Evolutionary conservation across 2,329 filamentous ascomycete genomes (phyloP).

Genomic region (Corinectria fuckeliana): DNA sequence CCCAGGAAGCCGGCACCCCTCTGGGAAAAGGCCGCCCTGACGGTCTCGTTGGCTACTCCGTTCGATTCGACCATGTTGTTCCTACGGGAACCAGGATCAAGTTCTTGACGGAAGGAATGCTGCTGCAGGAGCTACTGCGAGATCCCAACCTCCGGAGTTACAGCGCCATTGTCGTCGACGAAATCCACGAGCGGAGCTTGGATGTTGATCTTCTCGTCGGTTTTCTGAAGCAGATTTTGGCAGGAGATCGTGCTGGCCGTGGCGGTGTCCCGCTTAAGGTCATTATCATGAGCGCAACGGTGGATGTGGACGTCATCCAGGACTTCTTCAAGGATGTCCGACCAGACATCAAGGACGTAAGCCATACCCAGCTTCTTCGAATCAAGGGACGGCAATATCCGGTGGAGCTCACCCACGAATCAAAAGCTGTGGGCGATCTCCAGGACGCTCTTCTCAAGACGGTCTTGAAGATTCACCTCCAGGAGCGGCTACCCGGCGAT

Average conservation of each 20-base stretch:
- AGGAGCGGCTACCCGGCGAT: constrained; percentile 91
- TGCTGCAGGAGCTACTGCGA: constrained; percentile 89
- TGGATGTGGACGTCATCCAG: constrained; percentile 80
- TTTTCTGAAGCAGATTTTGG: constrained; percentile 81
- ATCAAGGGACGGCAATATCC: constrained; percentile 90
- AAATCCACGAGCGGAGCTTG: constrained; percentile 94
- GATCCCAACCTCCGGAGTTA: constrained; percentile 86
- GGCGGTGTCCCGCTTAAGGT: constrained; percentile 82
- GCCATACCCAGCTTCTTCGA: constrained; percentile 55
- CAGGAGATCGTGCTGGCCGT: constrained; percentile 66
- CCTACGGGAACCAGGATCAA: constrained; percentile 88
- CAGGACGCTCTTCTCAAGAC: constrained; percentile 81
- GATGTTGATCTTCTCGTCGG: constrained; percentile 92
- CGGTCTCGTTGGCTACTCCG: constrained; percentile 83
- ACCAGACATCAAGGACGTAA: constrained; percentile 22
- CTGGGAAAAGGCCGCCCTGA: constrained; percentile 50
- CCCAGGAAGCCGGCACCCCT: constrained; percentile 72
- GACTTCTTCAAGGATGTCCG: constrained; percentile 69
- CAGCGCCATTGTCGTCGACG: constrained; percentile 90
- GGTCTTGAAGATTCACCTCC: constrained; percentile 85
- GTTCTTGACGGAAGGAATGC: constrained; percentile 94
- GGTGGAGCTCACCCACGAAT: constrained; percentile 78
- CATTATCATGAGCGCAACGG: constrained; percentile 96
- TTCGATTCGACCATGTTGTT: constrained; percentile 89
- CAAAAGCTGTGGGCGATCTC: constrained; percentile 78